Conservation (phyloP, 345 rosid genomes). For the Anacardium occidentale region DNA sequence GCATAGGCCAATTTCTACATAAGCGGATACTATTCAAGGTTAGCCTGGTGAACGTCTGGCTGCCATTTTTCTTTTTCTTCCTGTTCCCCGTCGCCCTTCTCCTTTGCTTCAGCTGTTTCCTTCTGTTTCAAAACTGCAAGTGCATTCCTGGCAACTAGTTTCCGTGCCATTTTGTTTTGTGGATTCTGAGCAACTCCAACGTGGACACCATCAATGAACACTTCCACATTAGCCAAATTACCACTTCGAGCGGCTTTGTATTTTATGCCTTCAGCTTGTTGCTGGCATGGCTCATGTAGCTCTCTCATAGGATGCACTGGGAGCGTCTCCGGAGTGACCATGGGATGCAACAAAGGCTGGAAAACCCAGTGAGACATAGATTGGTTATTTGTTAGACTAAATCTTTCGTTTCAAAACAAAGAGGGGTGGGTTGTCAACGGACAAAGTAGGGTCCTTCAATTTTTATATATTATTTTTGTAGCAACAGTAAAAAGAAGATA, state of each 20-base stretch:
- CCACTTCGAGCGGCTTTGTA: constrained; percentile 84
- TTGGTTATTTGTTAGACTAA: background rate
- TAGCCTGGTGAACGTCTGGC: constrained; percentile 85
- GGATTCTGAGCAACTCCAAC: constrained; percentile 92
- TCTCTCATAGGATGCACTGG: constrained; percentile 99
- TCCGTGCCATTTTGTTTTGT: constrained; percentile 99
- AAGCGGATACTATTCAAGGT: constrained; percentile 88
- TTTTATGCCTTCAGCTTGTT: constrained; percentile 96
- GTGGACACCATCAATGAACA: constrained; percentile 85
- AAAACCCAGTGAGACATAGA: constrained; percentile 53
- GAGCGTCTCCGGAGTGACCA: constrained; percentile 98
- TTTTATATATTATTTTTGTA: too few species aligned
- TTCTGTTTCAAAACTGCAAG: constrained; percentile 80
- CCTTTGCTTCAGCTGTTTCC: constrained; percentile 60
- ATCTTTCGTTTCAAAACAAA: background rate
- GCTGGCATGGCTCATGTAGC: constrained; percentile 98
- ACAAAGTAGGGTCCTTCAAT: constrained; percentile 2
- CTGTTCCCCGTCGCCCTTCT: constrained; percentile 46
- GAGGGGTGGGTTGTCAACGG: background rate
- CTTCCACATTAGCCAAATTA: constrained; percentile 93
- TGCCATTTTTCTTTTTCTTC: constrained; percentile 72
- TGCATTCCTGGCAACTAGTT: constrained; percentile 95
- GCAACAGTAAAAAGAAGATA: too few species aligned
- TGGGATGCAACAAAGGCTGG: constrained; percentile 89
- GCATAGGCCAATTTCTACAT: constrained; percentile 98